Evolutionary conservation across 768 basidiomycete genomes (phyloP).

Genomic region (Pleurotus tuoliensis): DNA sequence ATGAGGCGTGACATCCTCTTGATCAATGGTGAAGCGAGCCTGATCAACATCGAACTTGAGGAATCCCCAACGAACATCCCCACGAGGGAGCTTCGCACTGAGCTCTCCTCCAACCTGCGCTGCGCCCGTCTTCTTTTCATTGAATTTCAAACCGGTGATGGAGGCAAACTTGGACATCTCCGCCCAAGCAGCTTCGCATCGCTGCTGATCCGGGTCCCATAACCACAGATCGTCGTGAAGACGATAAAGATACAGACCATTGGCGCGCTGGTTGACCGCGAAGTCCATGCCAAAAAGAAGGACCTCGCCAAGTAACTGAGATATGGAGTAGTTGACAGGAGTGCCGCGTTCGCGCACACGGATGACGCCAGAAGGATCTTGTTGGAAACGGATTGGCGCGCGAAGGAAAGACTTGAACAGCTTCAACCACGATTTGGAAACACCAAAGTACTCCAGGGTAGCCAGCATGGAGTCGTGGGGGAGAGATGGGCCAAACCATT

Average conservation of each 20-base stretch:
- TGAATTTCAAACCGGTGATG: conserved; percentile 38
- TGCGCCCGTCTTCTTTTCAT: conserved; percentile 38
- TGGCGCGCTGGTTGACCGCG: conserved; percentile 39
- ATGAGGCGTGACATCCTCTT: conserved; percentile 30
- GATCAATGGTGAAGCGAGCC: conserved; percentile 32
- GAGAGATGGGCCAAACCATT: conserved; percentile 41
- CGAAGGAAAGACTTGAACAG: conserved; percentile 31
- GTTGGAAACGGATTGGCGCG: conserved; percentile 30
- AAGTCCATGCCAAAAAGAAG: conserved; percentile 44
- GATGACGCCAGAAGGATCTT: conserved; percentile 19
- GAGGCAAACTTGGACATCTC: conserved; percentile 38
- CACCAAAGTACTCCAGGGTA: conserved; percentile 34
- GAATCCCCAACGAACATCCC: conserved; percentile 38
- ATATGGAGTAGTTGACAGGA: conserved; percentile 38
- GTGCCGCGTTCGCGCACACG: conserved; percentile 37
- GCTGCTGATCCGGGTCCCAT: conserved; percentile 29
- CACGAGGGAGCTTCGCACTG: conserved; percentile 22
- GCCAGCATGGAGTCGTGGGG: conserved; percentile 37
- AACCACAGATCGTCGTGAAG: conserved; percentile 47
- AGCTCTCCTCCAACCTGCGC: conserved; percentile 25
- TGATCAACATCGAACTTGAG: conserved; percentile 28
- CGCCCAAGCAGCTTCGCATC: conserved; percentile 33
- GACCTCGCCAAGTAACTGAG: conserved; percentile 36
- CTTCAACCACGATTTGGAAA: conserved; percentile 30
- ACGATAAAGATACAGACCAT: conserved; percentile 38